Evolutionary conservation across 768 basidiomycete species (phyloP).

Genomic region (Mycena olivaceomarginata): DNA sequence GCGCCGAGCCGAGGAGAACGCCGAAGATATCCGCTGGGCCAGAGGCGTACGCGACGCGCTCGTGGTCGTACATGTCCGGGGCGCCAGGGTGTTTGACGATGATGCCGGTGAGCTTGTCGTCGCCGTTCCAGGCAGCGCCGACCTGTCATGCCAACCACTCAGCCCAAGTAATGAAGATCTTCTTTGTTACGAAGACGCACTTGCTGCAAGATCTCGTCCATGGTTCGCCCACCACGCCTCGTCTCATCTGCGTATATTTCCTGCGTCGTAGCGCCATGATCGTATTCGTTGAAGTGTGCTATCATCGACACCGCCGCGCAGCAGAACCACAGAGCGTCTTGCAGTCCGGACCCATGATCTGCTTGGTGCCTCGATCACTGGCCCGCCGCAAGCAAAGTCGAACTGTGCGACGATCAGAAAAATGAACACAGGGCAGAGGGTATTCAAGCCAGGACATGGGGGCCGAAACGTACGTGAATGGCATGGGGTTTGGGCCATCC

Average conservation of each 20-base stretch:
- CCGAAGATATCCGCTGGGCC: no score
- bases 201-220: slow-evolving; percentile 19
- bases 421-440: no score
- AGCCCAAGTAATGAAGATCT: no score
- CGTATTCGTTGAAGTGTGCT: slow-evolving; percentile 22
- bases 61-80: no score
- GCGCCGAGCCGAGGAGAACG: no score
- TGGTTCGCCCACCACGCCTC: slow-evolving; percentile 18
- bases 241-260: slow-evolving; percentile 30
- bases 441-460: background rate
- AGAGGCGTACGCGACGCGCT: no score
- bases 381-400: slow-evolving; percentile 25
- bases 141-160: no score
- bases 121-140: no score
- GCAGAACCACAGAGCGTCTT: slow-evolving; percentile 31
- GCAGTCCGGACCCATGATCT: slow-evolving; percentile 21
- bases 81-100: no score
- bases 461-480: slow-evolving; percentile 22
- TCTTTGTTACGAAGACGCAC: background rate
- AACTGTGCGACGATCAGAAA: background rate
- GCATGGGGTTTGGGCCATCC: slow-evolving; percentile 24
- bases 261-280: slow-evolving; percentile 10
- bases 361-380: slow-evolving; percentile 18
- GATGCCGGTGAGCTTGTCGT: no score
- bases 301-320: background rate